Conservation (phyloP, 1,284 basidiomycete genomes). For the Cerioporus squamosus region DNA sequence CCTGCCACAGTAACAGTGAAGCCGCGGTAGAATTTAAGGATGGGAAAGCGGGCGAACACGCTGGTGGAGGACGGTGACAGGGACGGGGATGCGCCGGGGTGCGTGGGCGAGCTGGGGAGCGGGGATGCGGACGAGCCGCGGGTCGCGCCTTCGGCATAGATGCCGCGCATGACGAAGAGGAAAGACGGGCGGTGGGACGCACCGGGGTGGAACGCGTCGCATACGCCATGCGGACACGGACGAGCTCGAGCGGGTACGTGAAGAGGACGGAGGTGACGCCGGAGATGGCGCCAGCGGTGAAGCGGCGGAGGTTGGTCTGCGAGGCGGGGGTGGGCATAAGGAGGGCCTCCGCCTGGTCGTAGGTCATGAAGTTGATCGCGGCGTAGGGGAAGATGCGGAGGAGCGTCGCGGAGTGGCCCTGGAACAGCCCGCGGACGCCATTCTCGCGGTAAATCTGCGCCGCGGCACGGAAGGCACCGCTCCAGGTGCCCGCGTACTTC, state of each 20-base stretch:
- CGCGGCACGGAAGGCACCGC: slow-evolving; percentile 87
- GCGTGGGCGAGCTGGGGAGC: too few relatives aligned
- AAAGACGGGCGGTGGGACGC: slow-evolving; percentile 57
- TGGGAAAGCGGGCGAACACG: slow-evolving; percentile 61
- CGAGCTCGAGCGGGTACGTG: slow-evolving; percentile 95
- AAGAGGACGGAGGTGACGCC: slow-evolving; percentile 89
- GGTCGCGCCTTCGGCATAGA: slow-evolving; percentile 78
- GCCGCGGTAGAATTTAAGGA: slow-evolving; percentile 94
- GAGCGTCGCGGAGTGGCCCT: slow-evolving; percentile 94
- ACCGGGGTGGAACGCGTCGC: slow-evolving; percentile 57
- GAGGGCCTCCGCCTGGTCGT: slow-evolving; percentile 82
- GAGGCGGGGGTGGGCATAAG: slow-evolving; percentile 85
- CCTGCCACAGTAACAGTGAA: slow-evolving; percentile 89
- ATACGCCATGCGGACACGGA: slow-evolving; percentile 95
- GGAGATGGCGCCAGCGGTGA: slow-evolving; percentile 87
- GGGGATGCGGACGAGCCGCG: slow-evolving; percentile 21
- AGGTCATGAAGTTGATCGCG: slow-evolving; percentile 97
- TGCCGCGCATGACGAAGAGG: slow-evolving; percentile 59
- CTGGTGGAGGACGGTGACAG: slow-evolving; percentile 16
- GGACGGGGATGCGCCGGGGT: too few relatives aligned
- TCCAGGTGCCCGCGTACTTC: slow-evolving; percentile 93
- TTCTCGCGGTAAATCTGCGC: slow-evolving; percentile 75
- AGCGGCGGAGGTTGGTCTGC: slow-evolving; percentile 85
- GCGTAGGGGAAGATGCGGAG: slow-evolving; percentile 93
- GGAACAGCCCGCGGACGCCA: slow-evolving; percentile 85